Percentiles rank a stretch among this genome's conserved stretches.
Evolutionary conservation across 192 early-diverging fungal species (phyloP).

Genomic region (Oehlia diaphana): DNA sequence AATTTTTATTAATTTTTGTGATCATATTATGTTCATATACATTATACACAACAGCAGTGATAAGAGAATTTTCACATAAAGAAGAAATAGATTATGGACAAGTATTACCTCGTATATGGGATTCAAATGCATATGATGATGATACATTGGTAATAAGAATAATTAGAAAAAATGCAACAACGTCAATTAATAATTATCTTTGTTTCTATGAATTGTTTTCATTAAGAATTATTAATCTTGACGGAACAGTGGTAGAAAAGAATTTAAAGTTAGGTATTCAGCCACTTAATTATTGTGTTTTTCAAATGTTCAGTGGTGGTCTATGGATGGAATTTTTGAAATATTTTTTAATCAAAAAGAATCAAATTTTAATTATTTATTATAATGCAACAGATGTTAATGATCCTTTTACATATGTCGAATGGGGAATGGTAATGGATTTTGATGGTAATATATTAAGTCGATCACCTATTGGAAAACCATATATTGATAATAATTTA

Average conservation of each 20-base stretch:
- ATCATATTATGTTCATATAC: no score
- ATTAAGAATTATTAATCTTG: neutral
- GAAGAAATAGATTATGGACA: neutral
- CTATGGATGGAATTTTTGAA: neutral
- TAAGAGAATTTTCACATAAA: neutral
- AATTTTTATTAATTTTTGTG: no score
- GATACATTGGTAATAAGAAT: neutral
- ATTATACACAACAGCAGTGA: no score
- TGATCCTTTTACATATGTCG: neutral
- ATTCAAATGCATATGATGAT: neutral
- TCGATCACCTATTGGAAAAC: no score
- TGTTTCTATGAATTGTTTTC: neutral
- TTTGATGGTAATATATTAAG: neutral
- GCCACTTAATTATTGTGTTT: neutral
- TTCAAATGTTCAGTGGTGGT: neutral
- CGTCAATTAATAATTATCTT: neutral
- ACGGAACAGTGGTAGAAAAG: neutral
- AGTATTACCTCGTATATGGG: neutral
- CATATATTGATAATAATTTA: no score
- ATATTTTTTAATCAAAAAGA: neutral
- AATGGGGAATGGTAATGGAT: neutral
- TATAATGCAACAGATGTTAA: neutral
- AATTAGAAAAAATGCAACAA: neutral
- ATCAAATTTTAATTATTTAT: neutral
- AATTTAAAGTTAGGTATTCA: neutral